phyloP scores from a whole-genome alignment of 2,329 filamentous ascomycete species.

The Paraconiothyrium brasiliense region DNA sequence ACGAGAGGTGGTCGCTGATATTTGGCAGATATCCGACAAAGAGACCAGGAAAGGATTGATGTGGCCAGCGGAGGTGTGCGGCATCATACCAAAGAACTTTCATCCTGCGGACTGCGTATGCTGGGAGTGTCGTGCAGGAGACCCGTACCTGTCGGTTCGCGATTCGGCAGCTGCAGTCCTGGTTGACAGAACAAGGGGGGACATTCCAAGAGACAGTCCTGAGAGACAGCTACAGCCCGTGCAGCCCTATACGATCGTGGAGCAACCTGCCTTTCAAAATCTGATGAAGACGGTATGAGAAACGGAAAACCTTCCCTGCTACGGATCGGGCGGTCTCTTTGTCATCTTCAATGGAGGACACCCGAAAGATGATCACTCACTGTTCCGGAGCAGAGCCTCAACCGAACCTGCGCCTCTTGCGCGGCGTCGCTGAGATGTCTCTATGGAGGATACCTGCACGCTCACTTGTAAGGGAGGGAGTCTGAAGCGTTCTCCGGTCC shows the following conservation, averaged over 20 bases:
- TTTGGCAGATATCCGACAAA: conserved; percentile 24
- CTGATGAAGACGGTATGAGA: conserved; percentile 7
- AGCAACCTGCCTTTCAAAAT: conserved; percentile 6
- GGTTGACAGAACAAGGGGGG: conserved; percentile 17
- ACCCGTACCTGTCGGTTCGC: conserved; percentile 14
- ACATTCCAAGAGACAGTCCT: conserved; percentile 2
- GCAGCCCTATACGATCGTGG: conserved; percentile 12
- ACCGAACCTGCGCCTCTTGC: conserved; percentile 2
- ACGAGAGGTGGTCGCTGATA: conserved; percentile 24
- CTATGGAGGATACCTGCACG: background rate
- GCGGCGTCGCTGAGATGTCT: background rate
- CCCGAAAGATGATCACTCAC: conserved; percentile 1
- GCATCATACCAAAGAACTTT: conserved; percentile 20
- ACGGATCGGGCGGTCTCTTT: conserved; percentile 15
- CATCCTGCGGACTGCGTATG: conserved; percentile 20
- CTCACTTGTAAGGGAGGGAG: conserved; percentile 8
- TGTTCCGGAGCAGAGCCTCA: conserved; percentile 11
- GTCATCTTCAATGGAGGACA: conserved; percentile 13
- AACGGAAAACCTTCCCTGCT: background rate
- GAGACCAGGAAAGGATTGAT: conserved; percentile 21
- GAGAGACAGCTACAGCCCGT: conserved; percentile 11
- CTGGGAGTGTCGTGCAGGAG: conserved; percentile 23
- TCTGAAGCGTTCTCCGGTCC: conserved; percentile 5
- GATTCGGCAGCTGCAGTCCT: conserved; percentile 20
- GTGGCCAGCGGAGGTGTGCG: conserved; percentile 25